A percentile compares a stretch with the other conserved stretches of the same genome.
These are phyloP conservation scores for Porcisia deanei DNA, from an alignment of 208 protist genomes.

Conservation along the genomic window DNA sequence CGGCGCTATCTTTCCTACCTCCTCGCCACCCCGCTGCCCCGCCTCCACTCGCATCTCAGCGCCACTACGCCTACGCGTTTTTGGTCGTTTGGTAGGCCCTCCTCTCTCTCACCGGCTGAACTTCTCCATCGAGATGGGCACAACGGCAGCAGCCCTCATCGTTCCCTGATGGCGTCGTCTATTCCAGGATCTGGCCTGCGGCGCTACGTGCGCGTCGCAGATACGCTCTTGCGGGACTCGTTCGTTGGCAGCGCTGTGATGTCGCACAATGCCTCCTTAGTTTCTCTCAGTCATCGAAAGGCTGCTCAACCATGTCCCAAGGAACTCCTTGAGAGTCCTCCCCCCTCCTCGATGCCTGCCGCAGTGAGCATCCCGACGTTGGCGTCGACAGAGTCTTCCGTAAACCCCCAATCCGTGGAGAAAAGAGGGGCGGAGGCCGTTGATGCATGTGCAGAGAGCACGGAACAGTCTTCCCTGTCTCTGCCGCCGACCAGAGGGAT, in stretches of 20 bases:
- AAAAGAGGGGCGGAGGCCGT: background rate
- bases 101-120: background rate
- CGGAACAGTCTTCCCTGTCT: background rate
- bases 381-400: conserved; percentile 2
- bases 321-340: background rate
- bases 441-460: background rate
- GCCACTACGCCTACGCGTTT: background rate
- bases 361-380: conserved; percentile 17
- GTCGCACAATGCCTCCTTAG: conserved; percentile 22
- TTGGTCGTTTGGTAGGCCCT: background rate
- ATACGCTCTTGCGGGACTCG: conserved; percentile 34
- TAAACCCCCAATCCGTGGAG: background rate
- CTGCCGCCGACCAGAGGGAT: background rate
- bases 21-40: conserved; percentile 34
- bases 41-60: conserved; percentile 4
- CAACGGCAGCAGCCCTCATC: background rate
- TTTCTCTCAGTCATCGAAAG: background rate
- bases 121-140: background rate
- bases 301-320: background rate
- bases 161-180: background rate
- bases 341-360: conserved; percentile 8
- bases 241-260: conserved; percentile 26
- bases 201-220: conserved; percentile 33
- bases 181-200: conserved; percentile 33
- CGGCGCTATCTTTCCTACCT: conserved; percentile 38